phyloP scores from a whole-genome alignment of 768 basidiomycete genomes.

The Dictyophora rubrovolvata region DNA sequence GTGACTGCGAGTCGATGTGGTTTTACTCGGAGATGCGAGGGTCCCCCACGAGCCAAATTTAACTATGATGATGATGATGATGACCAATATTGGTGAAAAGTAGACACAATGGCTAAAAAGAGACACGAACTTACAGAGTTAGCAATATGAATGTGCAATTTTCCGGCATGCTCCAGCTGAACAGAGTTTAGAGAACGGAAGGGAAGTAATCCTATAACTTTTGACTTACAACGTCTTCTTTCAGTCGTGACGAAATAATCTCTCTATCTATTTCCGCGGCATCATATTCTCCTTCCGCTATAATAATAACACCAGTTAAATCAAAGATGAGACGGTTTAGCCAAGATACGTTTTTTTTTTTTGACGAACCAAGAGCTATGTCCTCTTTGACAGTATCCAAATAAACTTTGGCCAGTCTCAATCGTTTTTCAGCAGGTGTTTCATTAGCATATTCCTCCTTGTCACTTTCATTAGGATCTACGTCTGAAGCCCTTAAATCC shows the following conservation, averaged over 20 bases:
- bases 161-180: slow-evolving; percentile 72
- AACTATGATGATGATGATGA: background rate
- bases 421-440: slow-evolving; percentile 86
- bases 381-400: slow-evolving; percentile 74
- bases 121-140: slow-evolving; percentile 42
- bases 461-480: slow-evolving; percentile 45
- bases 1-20: slow-evolving; percentile 78
- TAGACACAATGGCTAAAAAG: background rate
- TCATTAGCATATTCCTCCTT: slow-evolving; percentile 82
- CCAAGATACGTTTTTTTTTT: background rate
- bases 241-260: slow-evolving; percentile 79
- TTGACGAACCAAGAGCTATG: slow-evolving; percentile 31
- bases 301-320: too few relatives aligned
- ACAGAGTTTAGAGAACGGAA: background rate
- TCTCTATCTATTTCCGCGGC: slow-evolving; percentile 94
- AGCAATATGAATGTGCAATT: slow-evolving; percentile 72
- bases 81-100: background rate
- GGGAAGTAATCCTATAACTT: background rate
- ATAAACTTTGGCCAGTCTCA: slow-evolving; percentile 85
- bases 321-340: background rate
- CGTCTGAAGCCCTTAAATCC: slow-evolving; percentile 51
- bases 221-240: slow-evolving; percentile 67
- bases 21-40: slow-evolving; percentile 45
- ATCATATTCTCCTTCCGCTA: slow-evolving; percentile 85
- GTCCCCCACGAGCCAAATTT: slow-evolving; percentile 2